phyloP scores from a whole-genome alignment of 2,329 filamentous ascomycete genomes.

The Aspergillus aculeatinus region DNA sequence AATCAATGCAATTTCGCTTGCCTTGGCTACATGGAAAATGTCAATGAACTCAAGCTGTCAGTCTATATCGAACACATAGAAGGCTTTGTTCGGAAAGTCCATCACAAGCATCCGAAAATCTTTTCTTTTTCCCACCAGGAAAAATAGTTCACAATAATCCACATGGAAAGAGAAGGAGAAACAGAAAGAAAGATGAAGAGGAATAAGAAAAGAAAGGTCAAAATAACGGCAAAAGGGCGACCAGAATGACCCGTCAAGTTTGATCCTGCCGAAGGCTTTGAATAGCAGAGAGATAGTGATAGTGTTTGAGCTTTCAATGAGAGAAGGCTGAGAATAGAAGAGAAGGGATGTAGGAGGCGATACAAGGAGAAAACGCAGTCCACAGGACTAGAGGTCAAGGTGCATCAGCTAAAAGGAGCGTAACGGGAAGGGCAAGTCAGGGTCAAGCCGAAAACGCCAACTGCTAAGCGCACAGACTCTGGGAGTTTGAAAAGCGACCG shows the following conservation, averaged over 20 bases:
- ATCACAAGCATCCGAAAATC: neutral
- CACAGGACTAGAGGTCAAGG: neutral
- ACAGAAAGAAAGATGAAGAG: neutral
- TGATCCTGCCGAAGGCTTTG: neutral
- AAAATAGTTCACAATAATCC: constrained; percentile 1
- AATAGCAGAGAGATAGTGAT: neutral
- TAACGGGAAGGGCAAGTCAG: constrained; percentile 21
- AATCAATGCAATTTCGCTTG: constrained; percentile 3
- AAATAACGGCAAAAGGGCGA: too few species aligned
- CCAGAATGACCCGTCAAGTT: neutral
- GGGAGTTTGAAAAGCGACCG: constrained; percentile 34
- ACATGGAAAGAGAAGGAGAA: neutral
- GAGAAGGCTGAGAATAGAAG: neutral
- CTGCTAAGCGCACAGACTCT: constrained; percentile 36
- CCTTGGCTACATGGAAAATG: neutral
- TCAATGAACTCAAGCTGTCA: neutral
- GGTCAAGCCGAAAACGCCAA: constrained; percentile 26
- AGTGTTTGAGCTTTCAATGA: too few species aligned
- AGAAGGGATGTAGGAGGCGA: neutral
- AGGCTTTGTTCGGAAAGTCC: neutral
- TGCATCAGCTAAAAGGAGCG: constrained; percentile 11
- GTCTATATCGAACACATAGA: constrained; percentile 2
- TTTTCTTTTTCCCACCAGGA: constrained; percentile 1
- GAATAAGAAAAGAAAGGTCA: neutral
- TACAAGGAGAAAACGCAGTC: neutral